phyloP scores from a whole-genome alignment of 1,284 basidiomycete species.

The Polyporus tsugae region DNA sequence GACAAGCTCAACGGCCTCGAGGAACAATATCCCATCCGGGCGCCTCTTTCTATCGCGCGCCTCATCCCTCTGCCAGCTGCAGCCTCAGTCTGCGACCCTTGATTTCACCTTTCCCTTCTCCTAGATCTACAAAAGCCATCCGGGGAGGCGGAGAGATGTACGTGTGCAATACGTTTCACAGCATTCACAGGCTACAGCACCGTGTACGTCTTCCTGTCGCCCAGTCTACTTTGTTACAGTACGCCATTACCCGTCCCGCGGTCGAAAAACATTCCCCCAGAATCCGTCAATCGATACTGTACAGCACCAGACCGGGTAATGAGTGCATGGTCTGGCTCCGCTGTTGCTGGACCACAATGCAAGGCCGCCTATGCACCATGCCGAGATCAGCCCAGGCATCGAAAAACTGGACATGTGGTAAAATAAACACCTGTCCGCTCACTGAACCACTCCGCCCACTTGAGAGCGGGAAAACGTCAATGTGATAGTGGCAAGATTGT shows the following conservation, averaged over 20 bases:
- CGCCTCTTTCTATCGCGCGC: too few relatives aligned
- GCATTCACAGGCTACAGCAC: neutral
- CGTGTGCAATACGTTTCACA: neutral
- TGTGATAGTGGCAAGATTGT: constrained; percentile 67
- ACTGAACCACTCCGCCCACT: constrained; percentile 79
- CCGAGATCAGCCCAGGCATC: constrained; percentile 1
- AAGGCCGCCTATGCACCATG: constrained; percentile 60
- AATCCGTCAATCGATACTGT: constrained; percentile 75
- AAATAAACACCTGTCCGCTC: constrained; percentile 70
- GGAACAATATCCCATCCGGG: neutral
- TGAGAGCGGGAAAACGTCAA: constrained; percentile 72
- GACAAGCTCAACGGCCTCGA: neutral
- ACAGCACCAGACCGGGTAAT: constrained; percentile 62
- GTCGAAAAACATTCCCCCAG: constrained; percentile 70
- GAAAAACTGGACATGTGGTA: neutral
- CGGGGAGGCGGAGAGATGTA: neutral
- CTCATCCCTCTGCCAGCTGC: too few relatives aligned
- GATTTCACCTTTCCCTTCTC: too few relatives aligned
- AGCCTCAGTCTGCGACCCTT: too few relatives aligned
- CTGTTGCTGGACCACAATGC: constrained; percentile 59
- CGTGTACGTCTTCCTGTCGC: neutral
- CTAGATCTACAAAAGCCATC: too few relatives aligned
- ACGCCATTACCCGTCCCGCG: constrained; percentile 73
- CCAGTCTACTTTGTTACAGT: constrained; percentile 45
- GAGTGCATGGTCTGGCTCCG: constrained; percentile 46